Percentiles rank a stretch among this genome's conserved stretches.
phyloP scores from a whole-genome alignment of 148 eudicot genomes.

The Limonium bicolor region DNA sequence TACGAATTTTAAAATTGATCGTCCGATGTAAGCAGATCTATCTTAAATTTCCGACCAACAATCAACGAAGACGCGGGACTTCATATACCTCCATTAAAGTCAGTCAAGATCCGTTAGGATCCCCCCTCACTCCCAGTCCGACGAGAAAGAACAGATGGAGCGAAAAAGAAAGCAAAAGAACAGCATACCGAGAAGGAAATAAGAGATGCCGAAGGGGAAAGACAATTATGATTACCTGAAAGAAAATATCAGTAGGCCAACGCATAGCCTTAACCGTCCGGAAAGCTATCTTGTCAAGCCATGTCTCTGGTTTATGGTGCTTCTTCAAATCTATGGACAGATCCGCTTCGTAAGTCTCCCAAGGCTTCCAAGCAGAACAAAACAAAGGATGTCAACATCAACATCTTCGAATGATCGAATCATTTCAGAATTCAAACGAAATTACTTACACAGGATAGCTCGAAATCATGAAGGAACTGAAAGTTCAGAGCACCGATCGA shows the following conservation, averaged over 20 bases:
- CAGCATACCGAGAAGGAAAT: not conserved
- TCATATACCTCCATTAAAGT: too few species aligned
- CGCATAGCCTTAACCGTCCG: constrained; percentile 57
- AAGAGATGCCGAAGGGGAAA: not conserved
- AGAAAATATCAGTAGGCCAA: constrained; percentile 54
- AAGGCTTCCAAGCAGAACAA: constrained; percentile 24
- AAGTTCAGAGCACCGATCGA: not conserved
- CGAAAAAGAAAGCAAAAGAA: not conserved
- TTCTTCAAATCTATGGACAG: constrained; percentile 50
- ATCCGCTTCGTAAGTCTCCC: constrained; percentile 60
- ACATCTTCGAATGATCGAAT: not conserved
- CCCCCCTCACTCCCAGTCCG: too few species aligned
- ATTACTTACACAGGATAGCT: not conserved
- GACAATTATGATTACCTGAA: constrained; percentile 36
- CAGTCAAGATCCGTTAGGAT: too few species aligned
- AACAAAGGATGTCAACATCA: not conserved
- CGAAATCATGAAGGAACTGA: not conserved
- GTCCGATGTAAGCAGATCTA: not conserved
- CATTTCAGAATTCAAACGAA: not conserved
- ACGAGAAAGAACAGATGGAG: not conserved
- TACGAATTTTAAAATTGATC: not conserved
- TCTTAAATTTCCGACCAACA: too few species aligned
- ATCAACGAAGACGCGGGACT: too few species aligned
- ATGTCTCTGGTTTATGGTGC: constrained; percentile 44
- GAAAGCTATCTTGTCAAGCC: constrained; percentile 48